Evolutionary conservation across 2,329 filamentous ascomycete species (phyloP).

Genomic region (Alternaria triticina): DNA sequence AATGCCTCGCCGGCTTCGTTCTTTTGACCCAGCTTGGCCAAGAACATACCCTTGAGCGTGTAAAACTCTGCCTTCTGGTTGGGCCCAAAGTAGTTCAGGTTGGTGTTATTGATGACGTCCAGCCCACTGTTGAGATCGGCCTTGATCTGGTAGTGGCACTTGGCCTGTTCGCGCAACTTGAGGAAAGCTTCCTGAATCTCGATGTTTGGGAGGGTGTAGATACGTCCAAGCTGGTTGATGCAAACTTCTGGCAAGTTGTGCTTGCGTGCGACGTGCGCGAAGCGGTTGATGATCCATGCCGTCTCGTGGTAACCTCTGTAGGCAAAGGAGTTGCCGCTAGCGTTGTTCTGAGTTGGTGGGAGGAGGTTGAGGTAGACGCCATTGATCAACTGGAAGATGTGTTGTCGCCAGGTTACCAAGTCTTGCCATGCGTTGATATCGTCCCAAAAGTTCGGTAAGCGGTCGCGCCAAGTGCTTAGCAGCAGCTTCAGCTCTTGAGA

Average conservation of each 20-base stretch:
- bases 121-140: slow-evolving; percentile 89
- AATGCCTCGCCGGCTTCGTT: slow-evolving; percentile 93
- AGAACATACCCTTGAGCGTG: slow-evolving; percentile 98
- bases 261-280: slow-evolving; percentile 96
- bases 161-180: slow-evolving; percentile 97
- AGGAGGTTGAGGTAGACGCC: slow-evolving; percentile 86
- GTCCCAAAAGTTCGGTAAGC: slow-evolving; percentile 97
- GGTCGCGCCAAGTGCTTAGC: slow-evolving; percentile 92
- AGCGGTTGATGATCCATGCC: slow-evolving; percentile 99
- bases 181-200: slow-evolving; percentile 99
- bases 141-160: slow-evolving; percentile 97
- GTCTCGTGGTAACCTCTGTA: slow-evolving; percentile 99
- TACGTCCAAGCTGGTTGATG: slow-evolving; percentile 94
- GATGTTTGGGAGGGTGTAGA: slow-evolving; percentile 98
- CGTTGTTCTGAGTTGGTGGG: slow-evolving; percentile 75
- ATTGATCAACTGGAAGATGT: slow-evolving; percentile 98
- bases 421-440: slow-evolving; percentile 99
- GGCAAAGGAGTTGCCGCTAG: slow-evolving; percentile 89
- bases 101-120: slow-evolving; percentile 99
- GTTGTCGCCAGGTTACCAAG: slow-evolving; percentile 98
- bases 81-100: slow-evolving; percentile 95
- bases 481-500: slow-evolving; percentile 94
- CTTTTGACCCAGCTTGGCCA: slow-evolving; percentile 90
- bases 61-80: slow-evolving; percentile 99
- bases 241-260: slow-evolving; percentile 97